Evolutionary conservation across 176 grass and related monocot species (phyloP), one percentile per base, ranked within the genome.

Genomic region (Olyra latifolia): DNA sequence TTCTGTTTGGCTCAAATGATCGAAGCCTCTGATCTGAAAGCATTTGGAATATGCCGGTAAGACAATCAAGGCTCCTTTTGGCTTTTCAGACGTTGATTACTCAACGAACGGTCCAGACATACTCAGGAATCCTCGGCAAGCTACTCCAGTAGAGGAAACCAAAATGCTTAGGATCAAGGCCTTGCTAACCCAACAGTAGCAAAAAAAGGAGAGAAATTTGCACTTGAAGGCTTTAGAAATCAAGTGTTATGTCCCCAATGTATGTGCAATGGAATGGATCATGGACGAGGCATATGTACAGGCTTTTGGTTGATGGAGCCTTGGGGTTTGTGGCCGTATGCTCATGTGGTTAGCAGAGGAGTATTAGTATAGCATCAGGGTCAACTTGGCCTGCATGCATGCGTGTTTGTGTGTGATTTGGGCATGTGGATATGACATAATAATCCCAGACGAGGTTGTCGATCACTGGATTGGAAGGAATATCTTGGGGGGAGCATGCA

Each of bases 401-500:
- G 62, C 69, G 74, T 82, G 84, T 77, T 42, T 80, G 24, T 77
- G 71, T 75, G 56, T 80, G 77, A 87, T 86, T 83, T 91, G 74
- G 70, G 74, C 87, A 93, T 86, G 85, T 88, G 91, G 66, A 39
- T 67, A 62, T 92, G 85, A 80, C 87, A 94, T 74, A 94, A 86
- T 87, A 86, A 88, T 82, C 77, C 76, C 78, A 82, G 89, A 90
- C 82, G 88, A 69, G 82, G 61, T 79, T 86, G 79, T 87, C n/a
- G n/a, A n/a, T n/a, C 73, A 57, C 81, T 88, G 76, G 89, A 91
- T 93, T 91, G 87, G 83, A 91, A 25, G 85, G 89, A 94, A 94
- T 94, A 90, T 97, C 75, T 94, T 90, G 91, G 89, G 89, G 44
- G 75, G 48, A 82, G 74, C 74, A 87, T 91, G 72, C 82, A 84